phyloP scores from a whole-genome alignment of 2,329 filamentous ascomycete species.

The Rutstroemia sp. region DNA sequence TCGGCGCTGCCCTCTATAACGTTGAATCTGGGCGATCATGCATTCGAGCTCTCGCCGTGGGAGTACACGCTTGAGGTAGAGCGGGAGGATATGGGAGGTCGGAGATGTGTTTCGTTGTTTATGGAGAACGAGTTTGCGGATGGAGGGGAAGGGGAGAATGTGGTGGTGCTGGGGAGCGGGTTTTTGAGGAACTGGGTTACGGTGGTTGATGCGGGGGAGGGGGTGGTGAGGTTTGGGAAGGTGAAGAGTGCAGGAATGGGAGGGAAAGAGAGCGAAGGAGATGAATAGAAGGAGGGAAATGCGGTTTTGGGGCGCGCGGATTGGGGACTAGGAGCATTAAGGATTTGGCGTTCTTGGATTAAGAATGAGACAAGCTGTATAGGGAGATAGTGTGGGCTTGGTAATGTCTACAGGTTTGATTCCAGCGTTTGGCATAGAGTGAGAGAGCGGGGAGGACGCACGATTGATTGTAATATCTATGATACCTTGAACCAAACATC shows the following conservation, averaged over 20 bases:
- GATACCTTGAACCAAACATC: no score
- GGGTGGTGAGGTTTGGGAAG: conserved; percentile 9
- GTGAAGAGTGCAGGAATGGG: neutral
- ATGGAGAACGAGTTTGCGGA: neutral
- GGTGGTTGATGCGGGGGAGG: conserved; percentile 11
- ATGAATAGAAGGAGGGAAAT: neutral
- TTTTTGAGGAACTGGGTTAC: conserved; percentile 12
- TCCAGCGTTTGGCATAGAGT: no score
- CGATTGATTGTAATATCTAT: no score
- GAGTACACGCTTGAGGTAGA: conserved; percentile 12
- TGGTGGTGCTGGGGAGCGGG: conserved; percentile 10
- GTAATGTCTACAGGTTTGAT: no score
- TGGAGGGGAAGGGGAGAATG: neutral
- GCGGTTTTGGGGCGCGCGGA: no score
- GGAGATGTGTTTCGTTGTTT: conserved; percentile 11
- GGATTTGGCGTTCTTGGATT: no score
- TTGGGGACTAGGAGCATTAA: no score
- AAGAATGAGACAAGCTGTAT: no score
- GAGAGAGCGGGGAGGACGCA: no score
- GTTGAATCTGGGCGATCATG: neutral
- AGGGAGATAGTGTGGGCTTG: no score
- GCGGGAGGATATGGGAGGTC: conserved; percentile 1
- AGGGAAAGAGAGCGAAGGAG: neutral
- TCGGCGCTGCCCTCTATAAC: neutral
- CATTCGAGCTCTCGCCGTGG: conserved; percentile 1